A percentile compares a stretch with the other conserved stretches of the same genome.
Evolutionary conservation across 2,329 filamentous ascomycete species (phyloP).

Genomic region (Clonostachys sp.): DNA sequence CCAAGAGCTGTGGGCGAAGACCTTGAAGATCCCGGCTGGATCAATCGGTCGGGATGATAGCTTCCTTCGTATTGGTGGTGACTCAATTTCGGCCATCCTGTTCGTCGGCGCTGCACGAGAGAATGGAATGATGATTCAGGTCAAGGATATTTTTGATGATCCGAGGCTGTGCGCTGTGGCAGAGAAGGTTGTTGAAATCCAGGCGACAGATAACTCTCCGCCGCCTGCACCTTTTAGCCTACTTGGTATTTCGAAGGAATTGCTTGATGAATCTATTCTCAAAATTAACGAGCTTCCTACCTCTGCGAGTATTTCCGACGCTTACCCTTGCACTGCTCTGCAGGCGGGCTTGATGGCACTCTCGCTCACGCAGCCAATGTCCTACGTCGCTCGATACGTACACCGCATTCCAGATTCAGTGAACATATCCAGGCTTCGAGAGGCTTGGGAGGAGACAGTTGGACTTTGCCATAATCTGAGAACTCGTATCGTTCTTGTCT

Average conservation of each 20-base stretch:
- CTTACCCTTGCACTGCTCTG: slow-evolving; percentile 42
- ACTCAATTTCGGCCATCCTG: slow-evolving; percentile 20
- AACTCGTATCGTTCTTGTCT: slow-evolving; percentile 9
- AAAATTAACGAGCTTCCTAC: background rate
- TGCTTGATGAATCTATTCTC: background rate
- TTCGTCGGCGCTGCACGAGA: background rate
- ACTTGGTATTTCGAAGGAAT: background rate
- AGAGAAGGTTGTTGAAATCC: background rate
- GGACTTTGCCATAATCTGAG: slow-evolving; percentile 5
- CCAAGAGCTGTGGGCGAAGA: background rate
- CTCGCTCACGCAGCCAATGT: slow-evolving; percentile 17
- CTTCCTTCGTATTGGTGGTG: slow-evolving; percentile 34
- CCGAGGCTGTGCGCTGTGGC: background rate
- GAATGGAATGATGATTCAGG: background rate
- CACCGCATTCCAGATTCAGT: slow-evolving; percentile 3
- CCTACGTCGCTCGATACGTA: slow-evolving; percentile 10
- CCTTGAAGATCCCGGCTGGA: background rate
- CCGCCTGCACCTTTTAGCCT: background rate
- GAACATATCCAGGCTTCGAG: slow-evolving; percentile 6
- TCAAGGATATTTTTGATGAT: slow-evolving; percentile 5
- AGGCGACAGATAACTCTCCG: background rate
- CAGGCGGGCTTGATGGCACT: slow-evolving; percentile 45
- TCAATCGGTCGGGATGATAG: slow-evolving; percentile 7
- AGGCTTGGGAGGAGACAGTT: slow-evolving; percentile 9
- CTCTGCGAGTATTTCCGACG: slow-evolving; percentile 26